phyloP scores from a whole-genome alignment of 345 rosid genomes.

The Gossypium sturtianum region DNA sequence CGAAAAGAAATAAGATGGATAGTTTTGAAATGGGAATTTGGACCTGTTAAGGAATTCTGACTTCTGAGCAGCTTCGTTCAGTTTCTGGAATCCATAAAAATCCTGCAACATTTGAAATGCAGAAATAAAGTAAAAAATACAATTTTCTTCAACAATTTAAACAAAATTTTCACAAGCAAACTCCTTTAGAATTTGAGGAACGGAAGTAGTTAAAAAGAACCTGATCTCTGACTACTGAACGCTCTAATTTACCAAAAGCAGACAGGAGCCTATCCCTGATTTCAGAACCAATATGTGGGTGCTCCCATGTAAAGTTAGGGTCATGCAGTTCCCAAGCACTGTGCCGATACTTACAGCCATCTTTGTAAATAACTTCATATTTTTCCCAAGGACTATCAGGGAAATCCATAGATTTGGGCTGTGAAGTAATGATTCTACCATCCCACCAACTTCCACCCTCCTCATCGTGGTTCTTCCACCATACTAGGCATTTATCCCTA shows the following conservation, averaged over 20 bases:
- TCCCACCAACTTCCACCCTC: slow-evolving; percentile 88
- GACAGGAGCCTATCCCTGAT: slow-evolving; percentile 44
- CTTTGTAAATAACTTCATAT: slow-evolving; percentile 46
- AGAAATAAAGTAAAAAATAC: background rate
- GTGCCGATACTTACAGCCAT: slow-evolving; percentile 51
- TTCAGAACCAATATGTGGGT: slow-evolving; percentile 49
- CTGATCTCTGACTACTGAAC: slow-evolving; percentile 49
- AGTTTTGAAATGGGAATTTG: background rate
- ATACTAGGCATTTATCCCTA: slow-evolving; percentile 72
- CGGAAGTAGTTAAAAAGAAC: slow-evolving; percentile 23
- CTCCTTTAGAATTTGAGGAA: background rate
- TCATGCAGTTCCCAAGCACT: slow-evolving; percentile 97
- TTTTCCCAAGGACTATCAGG: slow-evolving; percentile 97
- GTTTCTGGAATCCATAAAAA: slow-evolving; percentile 61
- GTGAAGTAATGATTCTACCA: slow-evolving; percentile 54
- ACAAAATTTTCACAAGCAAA: background rate
- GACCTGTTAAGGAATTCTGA: slow-evolving; percentile 77
- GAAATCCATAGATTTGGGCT: slow-evolving; percentile 62
- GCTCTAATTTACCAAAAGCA: slow-evolving; percentile 52
- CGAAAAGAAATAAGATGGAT: background rate
- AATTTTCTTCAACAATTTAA: background rate
- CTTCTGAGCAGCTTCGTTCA: slow-evolving; percentile 72
- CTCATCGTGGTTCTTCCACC: slow-evolving; percentile 75
- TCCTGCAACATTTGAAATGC: slow-evolving; percentile 49
- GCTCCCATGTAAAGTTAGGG: slow-evolving; percentile 47